These are phyloP conservation scores for Sphagnum magellanicum DNA, from an alignment of 228 moss, liverwort and hornwort genomes.

Conservation along the genomic window DNA sequence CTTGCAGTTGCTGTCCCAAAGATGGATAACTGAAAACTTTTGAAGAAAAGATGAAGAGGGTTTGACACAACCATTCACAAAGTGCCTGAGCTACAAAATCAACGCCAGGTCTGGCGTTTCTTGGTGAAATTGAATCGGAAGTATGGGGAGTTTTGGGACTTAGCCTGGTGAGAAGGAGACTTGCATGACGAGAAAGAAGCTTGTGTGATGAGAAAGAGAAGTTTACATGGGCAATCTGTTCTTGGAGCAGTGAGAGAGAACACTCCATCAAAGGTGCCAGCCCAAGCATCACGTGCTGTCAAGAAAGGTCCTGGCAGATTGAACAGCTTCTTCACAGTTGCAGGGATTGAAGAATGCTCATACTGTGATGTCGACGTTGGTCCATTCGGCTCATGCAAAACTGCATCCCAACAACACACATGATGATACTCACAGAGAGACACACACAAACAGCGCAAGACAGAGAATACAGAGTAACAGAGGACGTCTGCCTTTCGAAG, in stretches of 20 bases:
- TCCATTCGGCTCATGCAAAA: constrained; percentile 64
- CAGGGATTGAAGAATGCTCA: constrained; percentile 88
- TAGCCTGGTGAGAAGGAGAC: not conserved
- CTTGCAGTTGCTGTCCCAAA: too few species aligned
- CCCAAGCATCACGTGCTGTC: constrained; percentile 85
- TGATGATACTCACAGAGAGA: not conserved
- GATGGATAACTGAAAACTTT: not conserved
- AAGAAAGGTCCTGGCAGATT: constrained; percentile 43
- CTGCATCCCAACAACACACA: constrained; percentile 19
- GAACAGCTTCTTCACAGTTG: constrained; percentile 74
- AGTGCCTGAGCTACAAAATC: not conserved
- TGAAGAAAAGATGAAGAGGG: not conserved
- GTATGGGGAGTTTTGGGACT: not conserved
- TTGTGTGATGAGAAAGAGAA: not conserved
- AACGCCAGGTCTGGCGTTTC: not conserved
- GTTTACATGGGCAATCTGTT: constrained; percentile 82
- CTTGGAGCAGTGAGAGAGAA: constrained; percentile 61
- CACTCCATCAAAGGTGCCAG: constrained; percentile 71
- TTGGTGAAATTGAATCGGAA: not conserved
- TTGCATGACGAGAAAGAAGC: not conserved
- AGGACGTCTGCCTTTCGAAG: not conserved
- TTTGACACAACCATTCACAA: not conserved
- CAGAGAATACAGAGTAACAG: not conserved
- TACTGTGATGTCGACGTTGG: constrained; percentile 72
- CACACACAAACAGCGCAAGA: not conserved